Evolutionary conservation across 345 rosid genomes (phyloP).

Genomic region (Acer negundo): DNA sequence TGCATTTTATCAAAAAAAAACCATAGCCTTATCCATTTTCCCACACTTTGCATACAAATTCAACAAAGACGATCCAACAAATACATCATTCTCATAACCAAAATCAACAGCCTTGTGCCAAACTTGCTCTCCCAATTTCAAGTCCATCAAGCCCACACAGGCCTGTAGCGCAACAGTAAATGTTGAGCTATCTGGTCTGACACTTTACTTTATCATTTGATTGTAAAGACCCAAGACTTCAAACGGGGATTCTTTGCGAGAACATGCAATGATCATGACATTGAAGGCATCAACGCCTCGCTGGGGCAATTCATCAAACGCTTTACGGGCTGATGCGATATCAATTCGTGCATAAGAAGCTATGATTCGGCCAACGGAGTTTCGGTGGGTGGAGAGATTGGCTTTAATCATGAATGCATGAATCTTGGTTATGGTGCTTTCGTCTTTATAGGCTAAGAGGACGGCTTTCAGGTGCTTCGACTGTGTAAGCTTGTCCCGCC

Average conservation of each 20-base stretch:
- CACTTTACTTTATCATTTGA: constrained; percentile 51
- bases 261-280: constrained; percentile 56
- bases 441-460: constrained; percentile 40
- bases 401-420: constrained; percentile 48
- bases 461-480: constrained; percentile 47
- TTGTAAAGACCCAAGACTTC: constrained; percentile 54
- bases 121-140: constrained; percentile 49
- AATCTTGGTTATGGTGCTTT: constrained; percentile 31
- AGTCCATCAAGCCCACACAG: constrained; percentile 48
- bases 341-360: constrained; percentile 33
- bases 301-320: constrained; percentile 60
- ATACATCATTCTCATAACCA: constrained; percentile 65
- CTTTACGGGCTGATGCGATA: constrained; percentile 43
- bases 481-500: too few species aligned
- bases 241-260: constrained; percentile 40
- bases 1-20: constrained; percentile 53
- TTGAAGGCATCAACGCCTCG: constrained; percentile 55
- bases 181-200: constrained; percentile 72
- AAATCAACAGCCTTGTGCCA: constrained; percentile 53
- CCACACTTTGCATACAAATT: constrained; percentile 65
- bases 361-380: constrained; percentile 33
- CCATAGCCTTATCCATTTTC: constrained; percentile 50
- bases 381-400: constrained; percentile 34
- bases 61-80: constrained; percentile 71
- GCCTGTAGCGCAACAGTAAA: constrained; percentile 73